Base-by-base conservation (phyloP, 139 green algal species). In the Asterochloris sp. region DNA sequence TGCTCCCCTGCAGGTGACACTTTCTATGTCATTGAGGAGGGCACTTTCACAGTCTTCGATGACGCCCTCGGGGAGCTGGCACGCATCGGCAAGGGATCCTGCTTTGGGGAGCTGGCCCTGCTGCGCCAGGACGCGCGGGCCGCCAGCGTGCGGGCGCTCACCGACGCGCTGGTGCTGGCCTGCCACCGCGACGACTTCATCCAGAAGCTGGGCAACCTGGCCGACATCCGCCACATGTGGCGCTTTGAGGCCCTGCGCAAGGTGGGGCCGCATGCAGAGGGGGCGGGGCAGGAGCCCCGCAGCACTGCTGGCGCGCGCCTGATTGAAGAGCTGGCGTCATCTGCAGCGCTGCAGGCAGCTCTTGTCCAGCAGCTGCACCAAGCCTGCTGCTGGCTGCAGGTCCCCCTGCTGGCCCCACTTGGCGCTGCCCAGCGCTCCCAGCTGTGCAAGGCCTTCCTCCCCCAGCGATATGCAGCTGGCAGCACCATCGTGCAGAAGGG, bases 51-150 rank as follows among this genome's bases (percentile, higher is more conserved):
- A 69, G 90, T 94, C 80, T 94, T 91, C 73, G 87, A 94, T 69
- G 85, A 87, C 86, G 78, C 86, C 79, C 79, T 76, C 47, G 80
- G 62, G 28, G 90, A 94, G 88, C 83, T 94, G 74, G 90, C 90
- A 4, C 82, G 83, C 0, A 91, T 97, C 17, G 82, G 82, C 61
- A 86, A 91, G 76, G 95, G 94, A 11, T 90, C 89, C 71, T 98
- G 93, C 88, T 98, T 98, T 91, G 95, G 95, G 10, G 95, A 98
- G 87, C 88, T 95, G 83, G 95, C 94, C 14, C 87, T 98, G 87
- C 88, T 98, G 68, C 82, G 88, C 12, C 83, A 84, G 82, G 78
- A 80, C 66, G 26, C 68, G 27, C 76, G 79, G 16, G 87, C 90
- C 0, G 90, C 90, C 62, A 91, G 73, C 61, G 90, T 91, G 76